Conservation (phyloP, 306 rosid species). For the Trifolium subterraneum region DNA sequence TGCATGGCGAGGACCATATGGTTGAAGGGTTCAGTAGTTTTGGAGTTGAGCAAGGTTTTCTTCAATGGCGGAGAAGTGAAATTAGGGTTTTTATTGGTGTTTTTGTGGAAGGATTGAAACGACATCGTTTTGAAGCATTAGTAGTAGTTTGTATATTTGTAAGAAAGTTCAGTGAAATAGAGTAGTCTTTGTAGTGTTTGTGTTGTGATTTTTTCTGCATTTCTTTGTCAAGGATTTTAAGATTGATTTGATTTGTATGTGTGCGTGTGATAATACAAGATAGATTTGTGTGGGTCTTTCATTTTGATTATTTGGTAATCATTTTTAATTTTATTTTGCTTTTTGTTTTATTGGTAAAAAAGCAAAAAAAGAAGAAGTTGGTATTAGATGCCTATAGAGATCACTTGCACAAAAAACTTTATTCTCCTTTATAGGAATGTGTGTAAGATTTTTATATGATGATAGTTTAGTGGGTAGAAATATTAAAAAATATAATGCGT, state of each 20-base stretch:
- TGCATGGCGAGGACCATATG: slow-evolving; percentile 40
- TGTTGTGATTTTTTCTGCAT: slow-evolving; percentile 18
- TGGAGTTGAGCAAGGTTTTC: slow-evolving; percentile 21
- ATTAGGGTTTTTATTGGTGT: slow-evolving; percentile 26
- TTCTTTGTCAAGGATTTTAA: neutral
- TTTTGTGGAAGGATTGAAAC: slow-evolving; percentile 3
- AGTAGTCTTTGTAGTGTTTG: neutral
- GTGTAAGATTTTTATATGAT: too few species aligned
- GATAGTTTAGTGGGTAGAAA: too few species aligned
- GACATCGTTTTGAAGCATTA: slow-evolving; percentile 32
- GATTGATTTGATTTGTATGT: neutral
- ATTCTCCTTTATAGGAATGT: too few species aligned
- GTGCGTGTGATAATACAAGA: neutral
- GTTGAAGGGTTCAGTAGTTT: slow-evolving; percentile 17
- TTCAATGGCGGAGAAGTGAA: slow-evolving; percentile 31
- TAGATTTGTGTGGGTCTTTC: slow-evolving; percentile 5
- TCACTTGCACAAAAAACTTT: too few species aligned
- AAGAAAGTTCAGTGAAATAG: slow-evolving; percentile 1
- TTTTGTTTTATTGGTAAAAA: too few species aligned
- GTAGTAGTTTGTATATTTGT: neutral
- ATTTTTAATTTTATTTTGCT: neutral
- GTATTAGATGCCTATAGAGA: too few species aligned
- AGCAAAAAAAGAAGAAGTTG: too few species aligned
- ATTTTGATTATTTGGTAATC: neutral
- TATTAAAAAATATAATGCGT: too few species aligned